Base-by-base conservation (phyloP, 2,329 filamentous ascomycete species). In the Botryotinia convoluta region DNA sequence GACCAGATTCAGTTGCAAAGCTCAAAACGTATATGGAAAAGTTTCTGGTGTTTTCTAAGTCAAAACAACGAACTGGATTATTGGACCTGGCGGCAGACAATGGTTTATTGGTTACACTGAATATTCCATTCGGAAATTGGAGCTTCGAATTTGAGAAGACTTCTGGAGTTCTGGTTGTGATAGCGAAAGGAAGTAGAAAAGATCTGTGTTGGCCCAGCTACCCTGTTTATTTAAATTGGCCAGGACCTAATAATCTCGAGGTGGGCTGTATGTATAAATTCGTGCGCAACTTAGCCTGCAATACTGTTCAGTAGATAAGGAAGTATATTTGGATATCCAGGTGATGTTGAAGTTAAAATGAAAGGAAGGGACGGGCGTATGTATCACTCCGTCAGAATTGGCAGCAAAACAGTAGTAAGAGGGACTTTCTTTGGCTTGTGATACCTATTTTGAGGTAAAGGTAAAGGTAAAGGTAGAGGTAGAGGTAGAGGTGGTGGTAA, bases 171-270 rank as follows among this genome's bases (percentile, higher is more conserved):
- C 39, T 54, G 64, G 45, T 29, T 22, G 45, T 22, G 48, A 54
- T 29, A 64, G 62, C 62, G 35, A 68, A 44, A 54, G 45, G 45
- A 68, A 68, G 22, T 67, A 22, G 44, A 68, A 57, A 68, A 54
- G 48, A 68, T 54, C 32, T 68, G 45, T 54, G 64, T 67, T 67
- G 45, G 45, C 64, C 64, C 64, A 67, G 64, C 64, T 67, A 67
- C 64, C 63, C 64, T 67, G 37, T 32, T 54, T 54, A 22, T 68
- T 68, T 35, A 42, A 54, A 63, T 63, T 63, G 61, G 9, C 61
- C 8, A 29, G 61, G 61, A 63, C 16, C 37, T 29, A 63, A 63
- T 20, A 44, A 42, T 32, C 10, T 68, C 35, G 64, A 68, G 45
- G 64, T 68, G 64, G 64, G 45, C 26, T 54, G 63, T 37, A 48